Evolutionary conservation across 2,329 filamentous ascomycete species (phyloP).

Genomic region (Cordyceps farinosa): DNA sequence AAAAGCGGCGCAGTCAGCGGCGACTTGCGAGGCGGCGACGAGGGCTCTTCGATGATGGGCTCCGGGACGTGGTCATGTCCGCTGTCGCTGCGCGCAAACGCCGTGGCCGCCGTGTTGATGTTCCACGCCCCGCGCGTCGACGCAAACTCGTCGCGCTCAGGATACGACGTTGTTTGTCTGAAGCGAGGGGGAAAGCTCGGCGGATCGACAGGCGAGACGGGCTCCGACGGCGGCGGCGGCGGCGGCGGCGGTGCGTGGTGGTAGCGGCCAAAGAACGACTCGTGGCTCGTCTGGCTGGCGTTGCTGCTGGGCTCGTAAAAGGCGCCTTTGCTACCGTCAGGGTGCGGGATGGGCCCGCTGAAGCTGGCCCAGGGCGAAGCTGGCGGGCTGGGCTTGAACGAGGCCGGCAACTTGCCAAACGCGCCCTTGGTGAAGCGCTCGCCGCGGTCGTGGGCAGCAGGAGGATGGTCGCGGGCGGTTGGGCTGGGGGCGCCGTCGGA

Average conservation of each 20-base stretch:
- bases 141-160: neutral
- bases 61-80: slow-evolving; percentile 25
- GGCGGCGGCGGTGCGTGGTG: neutral
- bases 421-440: slow-evolving; percentile 14
- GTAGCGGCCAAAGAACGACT: neutral
- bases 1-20: slow-evolving; percentile 25
- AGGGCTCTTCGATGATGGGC: slow-evolving; percentile 35
- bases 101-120: neutral
- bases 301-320: neutral
- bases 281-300: neutral
- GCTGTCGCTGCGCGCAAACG: neutral
- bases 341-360: neutral
- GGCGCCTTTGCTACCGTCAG: neutral
- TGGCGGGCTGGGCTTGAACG: neutral
- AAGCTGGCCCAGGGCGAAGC: slow-evolving; percentile 5
- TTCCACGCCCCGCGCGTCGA: slow-evolving; percentile 16
- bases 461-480: neutral
- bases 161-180: neutral
- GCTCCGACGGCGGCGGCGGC: neutral
- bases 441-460: neutral
- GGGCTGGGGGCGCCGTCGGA: neutral
- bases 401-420: neutral
- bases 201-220: neutral
- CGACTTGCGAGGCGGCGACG: slow-evolving; percentile 24
- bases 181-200: neutral